Evolutionary conservation across 2,329 filamentous ascomycete genomes (phyloP), one percentile per base, ranked within the genome.

Genomic region (Trichoderma sp.): DNA sequence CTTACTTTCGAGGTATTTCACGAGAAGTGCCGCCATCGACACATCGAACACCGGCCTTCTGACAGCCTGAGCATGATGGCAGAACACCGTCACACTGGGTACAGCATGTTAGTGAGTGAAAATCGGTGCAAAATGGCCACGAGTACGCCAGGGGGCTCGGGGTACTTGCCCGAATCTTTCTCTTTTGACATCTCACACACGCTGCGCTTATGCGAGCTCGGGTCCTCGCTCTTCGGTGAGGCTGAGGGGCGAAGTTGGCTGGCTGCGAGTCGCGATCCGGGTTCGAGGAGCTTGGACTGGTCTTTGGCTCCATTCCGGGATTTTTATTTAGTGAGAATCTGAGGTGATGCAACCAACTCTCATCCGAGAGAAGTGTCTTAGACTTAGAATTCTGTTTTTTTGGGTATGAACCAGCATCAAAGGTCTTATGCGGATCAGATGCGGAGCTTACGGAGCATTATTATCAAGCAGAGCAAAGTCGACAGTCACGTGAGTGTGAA

Each of bases 1-100:
- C 68, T 70, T 62, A 70, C 68, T 63, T 70, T 70, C 68, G 68
- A 39, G 68, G 68, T 56, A 70, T 63, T 24, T 70, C 68, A 71
- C 69, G 69, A 26, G 69, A 65, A 12, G 61, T 71, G 21, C 62
- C 61, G 8, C 69, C 69, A 51, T 71, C 69, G 3, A 71, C 69
- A 18, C 69, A 71, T 8, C 61, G 69, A 26, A 67, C 69, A 18
- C 69, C 69, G 7, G 69, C 69, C n/a, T 71, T 71, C 34, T 71
- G 60, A 26, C 69, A 71, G 26, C 62, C 62, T 21, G 61, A 43
- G n/a, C 69, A 71, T 53, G 69, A 47, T 15, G 69, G 69, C 32
- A 71, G 62, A 18, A 58, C n/a, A 21, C 69, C 69, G 34, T 67
- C 69, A 24, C 69, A 71, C 69, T 70, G 14, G n/a, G 30, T 43